These are phyloP conservation scores for Dryadomyces quercus-mongolicae DNA, from an alignment of 2,329 filamentous ascomycete genomes.

Conservation along the genomic window DNA sequence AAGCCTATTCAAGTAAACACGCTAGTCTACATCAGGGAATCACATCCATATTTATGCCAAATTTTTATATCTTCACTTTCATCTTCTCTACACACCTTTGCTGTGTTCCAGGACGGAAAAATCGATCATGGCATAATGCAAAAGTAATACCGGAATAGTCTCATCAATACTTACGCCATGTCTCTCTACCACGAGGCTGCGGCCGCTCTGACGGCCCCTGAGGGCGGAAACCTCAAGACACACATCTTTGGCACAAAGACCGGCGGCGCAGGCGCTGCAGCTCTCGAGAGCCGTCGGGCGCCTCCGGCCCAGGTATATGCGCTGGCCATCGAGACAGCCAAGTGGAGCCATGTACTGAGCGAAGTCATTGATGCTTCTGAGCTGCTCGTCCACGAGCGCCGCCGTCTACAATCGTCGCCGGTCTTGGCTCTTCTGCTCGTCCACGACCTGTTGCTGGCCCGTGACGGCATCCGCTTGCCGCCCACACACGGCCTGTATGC, in stretches of 20 bases:
- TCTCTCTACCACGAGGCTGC: slow-evolving; percentile 92
- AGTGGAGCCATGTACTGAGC: slow-evolving; percentile 79
- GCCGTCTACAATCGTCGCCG: slow-evolving; percentile 55
- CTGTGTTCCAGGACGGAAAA: too few relatives aligned
- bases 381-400: slow-evolving; percentile 57
- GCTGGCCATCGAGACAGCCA: slow-evolving; percentile 71
- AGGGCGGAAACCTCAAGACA: slow-evolving; percentile 77
- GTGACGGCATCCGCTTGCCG: slow-evolving; percentile 71
- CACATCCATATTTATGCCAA: too few relatives aligned
- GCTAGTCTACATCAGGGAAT: too few relatives aligned
- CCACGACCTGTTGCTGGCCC: slow-evolving; percentile 76
- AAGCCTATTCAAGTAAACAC: too few relatives aligned
- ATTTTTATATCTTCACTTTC: too few relatives aligned
- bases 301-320: slow-evolving; percentile 76
- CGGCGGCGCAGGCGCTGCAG: slow-evolving; percentile 10
- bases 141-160: too few relatives aligned
- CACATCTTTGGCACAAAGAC: slow-evolving; percentile 62
- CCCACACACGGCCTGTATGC: slow-evolving; percentile 65
- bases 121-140: too few relatives aligned
- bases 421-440: slow-evolving; percentile 67
- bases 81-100: too few relatives aligned
- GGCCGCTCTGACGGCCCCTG: slow-evolving; percentile 53
- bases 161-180: slow-evolving; percentile 37
- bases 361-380: slow-evolving; percentile 79
- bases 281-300: slow-evolving; percentile 47